These are phyloP conservation scores for Metschnikowia kofuensis DNA, from an alignment of 805 yeast genomes.

Conservation along the genomic window DNA sequence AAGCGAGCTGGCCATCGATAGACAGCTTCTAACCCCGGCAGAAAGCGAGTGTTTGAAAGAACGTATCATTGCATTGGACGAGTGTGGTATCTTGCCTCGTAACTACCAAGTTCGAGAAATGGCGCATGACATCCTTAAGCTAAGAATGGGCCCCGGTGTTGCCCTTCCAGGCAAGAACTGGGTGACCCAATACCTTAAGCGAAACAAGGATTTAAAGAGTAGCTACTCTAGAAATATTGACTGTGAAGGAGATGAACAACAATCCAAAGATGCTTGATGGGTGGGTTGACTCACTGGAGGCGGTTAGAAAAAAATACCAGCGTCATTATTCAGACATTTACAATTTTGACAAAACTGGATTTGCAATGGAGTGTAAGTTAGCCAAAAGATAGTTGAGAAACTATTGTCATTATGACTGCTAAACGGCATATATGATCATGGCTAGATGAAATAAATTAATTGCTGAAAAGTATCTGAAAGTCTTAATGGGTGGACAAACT, in stretches of 20 bases:
- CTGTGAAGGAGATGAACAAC: not conserved
- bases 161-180: not conserved
- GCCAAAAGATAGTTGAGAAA: not conserved
- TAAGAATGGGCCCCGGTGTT: not conserved
- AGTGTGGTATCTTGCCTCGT: not conserved
- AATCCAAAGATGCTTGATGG: not conserved
- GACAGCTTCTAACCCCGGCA: not conserved
- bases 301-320: not conserved
- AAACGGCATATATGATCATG: not conserved
- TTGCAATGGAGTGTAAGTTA: not conserved
- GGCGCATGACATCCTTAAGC: not conserved
- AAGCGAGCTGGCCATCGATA: not conserved
- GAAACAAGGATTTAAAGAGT: not conserved
- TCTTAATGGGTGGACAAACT: not conserved
- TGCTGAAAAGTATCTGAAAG: not conserved
- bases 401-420: not conserved
- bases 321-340: not conserved
- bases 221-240: not conserved
- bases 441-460: not conserved
- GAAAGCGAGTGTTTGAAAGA: not conserved
- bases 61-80: not conserved
- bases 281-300: not conserved
- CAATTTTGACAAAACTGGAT: not conserved
- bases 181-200: not conserved
- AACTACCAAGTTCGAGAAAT: not conserved